Evolutionary conservation across 108 stramenopile species (phyloP), one percentile per base, ranked within the genome.

Genomic region (Seminavis robusta): DNA sequence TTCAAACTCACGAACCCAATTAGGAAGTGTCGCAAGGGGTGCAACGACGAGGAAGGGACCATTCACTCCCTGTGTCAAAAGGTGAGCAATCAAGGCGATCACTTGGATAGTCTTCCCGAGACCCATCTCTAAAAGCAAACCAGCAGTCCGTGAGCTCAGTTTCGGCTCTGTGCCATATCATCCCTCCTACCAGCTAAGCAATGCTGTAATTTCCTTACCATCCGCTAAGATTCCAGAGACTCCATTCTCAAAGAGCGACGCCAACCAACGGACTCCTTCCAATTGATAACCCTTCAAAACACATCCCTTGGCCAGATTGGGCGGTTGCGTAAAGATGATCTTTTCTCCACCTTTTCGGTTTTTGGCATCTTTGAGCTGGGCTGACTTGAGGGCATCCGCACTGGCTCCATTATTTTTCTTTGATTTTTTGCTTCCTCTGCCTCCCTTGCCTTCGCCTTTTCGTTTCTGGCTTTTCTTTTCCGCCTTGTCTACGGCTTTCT

Each of bases 201-300:
- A 66, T 59, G 49, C 61, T 37, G 60, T 73, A 79, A 37, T 56
- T 59, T 86, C 40, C 95, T 98, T 97, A 77, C 98, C 98, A 80
- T 99, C 98, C 0, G 97, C 98, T 47, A 99, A 63, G 45, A 99
- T 99, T 17, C 98, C 98, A 63, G 84, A 88, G 29, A 99, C 91
- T 6, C 97, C 95, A 74, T 98, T 98, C 71, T 98, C 94, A 63
- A 89, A 98, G 39, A 99, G 77, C n/a, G 84, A 83, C 3, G 94
- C 87, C 47, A 99, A 71, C 98, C 98, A 99, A 42, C 96, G 65
- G 60, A 97, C 85, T 42, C 89, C 91, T 63, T 93, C 91, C 54
- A 93, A 48, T 51, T 89, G 87, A 61, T 89, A 89, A 56, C 89
- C 91, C 54, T 94, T 94, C 63, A 94, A 62, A 19, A 56, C 30